Percentiles rank a stretch among this genome's conserved stretches.
These are phyloP conservation scores for Macadamia tetraphylla DNA, from an alignment of 164 flowering plant species.

Conservation along the genomic window DNA sequence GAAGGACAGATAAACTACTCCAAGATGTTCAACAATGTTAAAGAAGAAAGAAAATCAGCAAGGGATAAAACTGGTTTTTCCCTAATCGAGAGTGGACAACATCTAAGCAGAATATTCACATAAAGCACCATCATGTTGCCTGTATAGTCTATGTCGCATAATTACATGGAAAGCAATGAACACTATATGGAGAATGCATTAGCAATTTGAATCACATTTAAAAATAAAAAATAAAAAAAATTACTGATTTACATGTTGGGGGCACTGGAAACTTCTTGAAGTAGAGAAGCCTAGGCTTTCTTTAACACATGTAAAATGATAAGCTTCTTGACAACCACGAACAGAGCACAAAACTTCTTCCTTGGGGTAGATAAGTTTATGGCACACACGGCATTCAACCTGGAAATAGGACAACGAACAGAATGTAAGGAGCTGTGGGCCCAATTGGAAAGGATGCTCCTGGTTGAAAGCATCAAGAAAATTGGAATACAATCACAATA, in stretches of 20 bases:
- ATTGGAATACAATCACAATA: no score
- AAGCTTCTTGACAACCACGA: slow-evolving; percentile 51
- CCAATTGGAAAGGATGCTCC: background rate
- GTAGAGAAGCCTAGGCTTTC: slow-evolving; percentile 28
- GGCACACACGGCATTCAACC: slow-evolving; percentile 69
- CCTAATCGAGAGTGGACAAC: no score
- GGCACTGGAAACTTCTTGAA: slow-evolving; percentile 67
- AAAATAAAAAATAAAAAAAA: background rate
- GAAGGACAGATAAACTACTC: no score
- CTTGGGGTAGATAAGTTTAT: slow-evolving; percentile 37
- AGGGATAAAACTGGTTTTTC: no score
- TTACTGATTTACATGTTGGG: slow-evolving; percentile 66
- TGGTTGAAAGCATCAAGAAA: background rate
- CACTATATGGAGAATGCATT: background rate
- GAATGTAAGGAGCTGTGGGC: background rate
- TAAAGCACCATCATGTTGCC: no score
- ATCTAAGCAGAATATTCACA: no score
- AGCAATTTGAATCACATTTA: background rate
- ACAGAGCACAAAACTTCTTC: slow-evolving; percentile 63
- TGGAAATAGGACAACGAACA: slow-evolving; percentile 22
- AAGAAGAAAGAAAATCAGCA: no score
- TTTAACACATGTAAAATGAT: slow-evolving; percentile 58
- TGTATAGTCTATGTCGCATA: no score
- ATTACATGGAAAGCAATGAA: no score
- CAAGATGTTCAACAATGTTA: no score